Evolutionary conservation across 139 green algal genomes (phyloP), one percentile per base, ranked within the genome.

Genomic region (Micractinium conductrix): DNA sequence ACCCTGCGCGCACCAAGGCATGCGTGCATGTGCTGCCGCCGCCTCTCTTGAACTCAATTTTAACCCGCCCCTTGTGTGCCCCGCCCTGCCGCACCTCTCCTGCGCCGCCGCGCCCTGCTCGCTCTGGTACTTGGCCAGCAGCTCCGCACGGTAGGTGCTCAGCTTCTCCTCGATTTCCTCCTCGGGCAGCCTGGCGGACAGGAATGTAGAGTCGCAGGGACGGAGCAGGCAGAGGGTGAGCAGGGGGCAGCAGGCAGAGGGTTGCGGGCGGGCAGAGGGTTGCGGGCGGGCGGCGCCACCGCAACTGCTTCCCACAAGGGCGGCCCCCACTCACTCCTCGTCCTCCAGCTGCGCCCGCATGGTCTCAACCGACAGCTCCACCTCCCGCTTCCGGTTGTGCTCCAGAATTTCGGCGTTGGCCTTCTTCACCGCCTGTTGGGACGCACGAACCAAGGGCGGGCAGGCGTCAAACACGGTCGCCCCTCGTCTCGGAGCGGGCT

Each of bases 361-460:
- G 80, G 96, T 87, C 70, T 93, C 74, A 65, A 99, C 87, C 88
- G 97, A 92, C 30, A 99, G 84, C 90, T 99, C 97, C 2, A 99
- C 92, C 74, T 98, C 93, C 0, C 97, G 91, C 90, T 98, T 98
- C 30, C 89, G 87, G 68, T 98, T 97, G 89, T 99, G 97, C 70
- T 97, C 93, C 38, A 99, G 78, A 45, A 99, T 99, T 5, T 90
- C 92, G 43, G 92, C 71, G 87, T 86, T 95, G 86, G 68, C 67
- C 42, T 88, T 86, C 26, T 91, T 55, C 70, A 72, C 33, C 65
- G 65, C n/a, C n/a, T n/a, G n/a, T n/a, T n/a, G n/a, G n/a, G n/a
- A n/a, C n/a, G n/a, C n/a, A n/a, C n/a, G n/a, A n/a, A 26, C 17
- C 58, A 37, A 58, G 14, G 48, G 48, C 10, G 14, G 10, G 48